A percentile compares a stretch with the other conserved stretches of the same genome.
These are phyloP conservation scores for Ophiostoma ips DNA, from an alignment of 2,329 filamentous ascomycete species.

Conservation along the genomic window DNA sequence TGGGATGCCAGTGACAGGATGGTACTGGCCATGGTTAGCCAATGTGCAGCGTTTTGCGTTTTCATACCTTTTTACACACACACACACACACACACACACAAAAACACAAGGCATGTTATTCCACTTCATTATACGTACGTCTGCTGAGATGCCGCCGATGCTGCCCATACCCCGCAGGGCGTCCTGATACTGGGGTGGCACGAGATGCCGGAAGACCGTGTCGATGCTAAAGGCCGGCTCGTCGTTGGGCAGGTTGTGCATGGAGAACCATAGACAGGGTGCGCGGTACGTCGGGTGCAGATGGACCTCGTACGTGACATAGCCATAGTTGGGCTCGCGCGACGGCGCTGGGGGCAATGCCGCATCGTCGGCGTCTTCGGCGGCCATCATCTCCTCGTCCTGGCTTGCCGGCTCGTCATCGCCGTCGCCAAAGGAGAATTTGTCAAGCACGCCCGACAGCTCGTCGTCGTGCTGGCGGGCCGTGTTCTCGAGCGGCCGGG, in stretches of 20 bases:
- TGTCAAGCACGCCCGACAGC: slow-evolving; percentile 31
- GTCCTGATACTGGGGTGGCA: slow-evolving; percentile 50
- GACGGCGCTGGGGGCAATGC: slow-evolving; percentile 21
- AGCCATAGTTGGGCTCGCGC: slow-evolving; percentile 22
- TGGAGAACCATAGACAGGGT: slow-evolving; percentile 62
- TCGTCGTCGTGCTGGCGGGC: slow-evolving; percentile 23
- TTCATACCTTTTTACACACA: not conserved
- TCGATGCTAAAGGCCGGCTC: slow-evolving; percentile 49
- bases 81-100: too few relatives aligned
- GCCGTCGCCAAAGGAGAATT: slow-evolving; percentile 27
- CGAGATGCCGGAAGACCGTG: slow-evolving; percentile 55
- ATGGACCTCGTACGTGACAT: slow-evolving; percentile 59
- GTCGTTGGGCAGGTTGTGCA: slow-evolving; percentile 42
- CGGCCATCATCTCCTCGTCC: not conserved
- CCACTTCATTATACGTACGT: slow-evolving; percentile 40
- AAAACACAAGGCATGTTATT: too few relatives aligned
- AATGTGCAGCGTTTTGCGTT: not conserved
- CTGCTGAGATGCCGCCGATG: slow-evolving; percentile 62
- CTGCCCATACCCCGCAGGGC: slow-evolving; percentile 46
- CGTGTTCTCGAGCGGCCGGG: slow-evolving; percentile 34
- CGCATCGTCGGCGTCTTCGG: slow-evolving; percentile 22
- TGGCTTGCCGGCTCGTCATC: slow-evolving; percentile 9
- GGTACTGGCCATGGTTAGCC: slow-evolving; percentile 42
- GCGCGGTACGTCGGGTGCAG: slow-evolving; percentile 61
- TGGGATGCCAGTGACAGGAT: slow-evolving; percentile 65